Evolutionary conservation across 371 early-diverging fungal species (phyloP).

Genomic region (Furculomyces boomerangus): DNA sequence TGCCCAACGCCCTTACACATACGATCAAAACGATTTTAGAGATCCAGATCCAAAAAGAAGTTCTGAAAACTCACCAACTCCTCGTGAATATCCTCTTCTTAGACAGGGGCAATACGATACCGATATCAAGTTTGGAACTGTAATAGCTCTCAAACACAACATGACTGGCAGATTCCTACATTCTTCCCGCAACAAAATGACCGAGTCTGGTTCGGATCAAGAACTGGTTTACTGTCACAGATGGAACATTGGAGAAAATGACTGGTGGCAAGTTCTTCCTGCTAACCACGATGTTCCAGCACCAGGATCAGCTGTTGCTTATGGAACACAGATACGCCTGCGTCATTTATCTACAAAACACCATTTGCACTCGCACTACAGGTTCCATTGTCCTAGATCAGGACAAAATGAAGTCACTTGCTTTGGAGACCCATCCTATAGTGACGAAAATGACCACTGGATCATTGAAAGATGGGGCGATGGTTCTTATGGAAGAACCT

Average conservation of each 20-base stretch:
- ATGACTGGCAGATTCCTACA: slow-evolving; percentile 33
- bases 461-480: slow-evolving; percentile 28
- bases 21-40: slow-evolving; percentile 17
- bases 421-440: slow-evolving; percentile 25
- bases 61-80: slow-evolving; percentile 18
- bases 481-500: slow-evolving; percentile 23
- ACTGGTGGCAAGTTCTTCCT: slow-evolving; percentile 34
- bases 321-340: slow-evolving; percentile 33
- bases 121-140: slow-evolving; percentile 18
- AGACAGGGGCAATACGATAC: slow-evolving; percentile 8
- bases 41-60: slow-evolving; percentile 13
- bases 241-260: slow-evolving; percentile 21
- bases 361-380: slow-evolving; percentile 37
- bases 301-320: slow-evolving; percentile 26
- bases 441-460: slow-evolving; percentile 44
- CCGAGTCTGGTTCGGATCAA: slow-evolving; percentile 31
- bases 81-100: slow-evolving; percentile 16
- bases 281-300: slow-evolving; percentile 20
- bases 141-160: slow-evolving; percentile 33
- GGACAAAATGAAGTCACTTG: slow-evolving; percentile 41
- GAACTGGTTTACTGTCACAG: slow-evolving; percentile 29
- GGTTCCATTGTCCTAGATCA: slow-evolving; percentile 27
- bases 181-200: slow-evolving; percentile 13
- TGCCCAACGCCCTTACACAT: slow-evolving; percentile 16
- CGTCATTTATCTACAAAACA: slow-evolving; percentile 27